phyloP scores from a whole-genome alignment of 805 yeast species.

The Kluyveromyces lactis region DNA sequence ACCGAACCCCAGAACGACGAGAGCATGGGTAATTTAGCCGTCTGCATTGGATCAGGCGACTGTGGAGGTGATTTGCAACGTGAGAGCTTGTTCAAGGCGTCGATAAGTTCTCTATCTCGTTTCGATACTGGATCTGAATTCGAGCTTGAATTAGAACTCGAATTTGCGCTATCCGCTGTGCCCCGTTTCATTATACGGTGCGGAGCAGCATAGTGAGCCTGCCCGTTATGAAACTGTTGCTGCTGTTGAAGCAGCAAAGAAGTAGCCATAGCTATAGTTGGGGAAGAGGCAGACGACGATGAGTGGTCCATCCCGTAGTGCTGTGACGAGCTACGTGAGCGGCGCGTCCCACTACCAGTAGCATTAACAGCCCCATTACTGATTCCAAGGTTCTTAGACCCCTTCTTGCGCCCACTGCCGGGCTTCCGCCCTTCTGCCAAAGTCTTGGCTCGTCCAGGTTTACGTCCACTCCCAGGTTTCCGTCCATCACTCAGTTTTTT shows the following conservation, averaged over 20 bases:
- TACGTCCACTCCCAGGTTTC: conserved; percentile 30
- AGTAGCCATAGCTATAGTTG: too few species aligned
- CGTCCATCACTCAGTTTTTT: conserved; percentile 30
- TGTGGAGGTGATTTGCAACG: conserved; percentile 1
- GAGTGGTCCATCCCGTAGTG: too few species aligned
- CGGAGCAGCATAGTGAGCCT: too few species aligned
- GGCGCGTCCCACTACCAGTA: too few species aligned
- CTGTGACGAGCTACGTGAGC: too few species aligned
- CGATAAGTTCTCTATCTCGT: conserved; percentile 4
- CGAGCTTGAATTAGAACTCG: neutral
- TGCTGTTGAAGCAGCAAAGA: neutral
- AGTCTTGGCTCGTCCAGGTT: conserved; percentile 29
- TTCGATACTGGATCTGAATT: neutral
- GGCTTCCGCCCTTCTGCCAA: conserved; percentile 28
- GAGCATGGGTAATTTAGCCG: conserved; percentile 3
- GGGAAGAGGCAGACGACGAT: too few species aligned
- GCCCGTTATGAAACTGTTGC: neutral
- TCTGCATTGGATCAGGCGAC: conserved; percentile 1
- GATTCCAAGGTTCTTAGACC: conserved; percentile 3
- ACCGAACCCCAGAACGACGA: conserved; percentile 4
- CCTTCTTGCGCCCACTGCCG: conserved; percentile 27
- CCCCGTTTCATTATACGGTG: too few species aligned
- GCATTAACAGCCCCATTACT: neutral
- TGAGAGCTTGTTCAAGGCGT: conserved; percentile 1
- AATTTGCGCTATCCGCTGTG: too few species aligned